phyloP scores from a whole-genome alignment of 2,329 filamentous ascomycete genomes.

The Epichloe sp. region DNA sequence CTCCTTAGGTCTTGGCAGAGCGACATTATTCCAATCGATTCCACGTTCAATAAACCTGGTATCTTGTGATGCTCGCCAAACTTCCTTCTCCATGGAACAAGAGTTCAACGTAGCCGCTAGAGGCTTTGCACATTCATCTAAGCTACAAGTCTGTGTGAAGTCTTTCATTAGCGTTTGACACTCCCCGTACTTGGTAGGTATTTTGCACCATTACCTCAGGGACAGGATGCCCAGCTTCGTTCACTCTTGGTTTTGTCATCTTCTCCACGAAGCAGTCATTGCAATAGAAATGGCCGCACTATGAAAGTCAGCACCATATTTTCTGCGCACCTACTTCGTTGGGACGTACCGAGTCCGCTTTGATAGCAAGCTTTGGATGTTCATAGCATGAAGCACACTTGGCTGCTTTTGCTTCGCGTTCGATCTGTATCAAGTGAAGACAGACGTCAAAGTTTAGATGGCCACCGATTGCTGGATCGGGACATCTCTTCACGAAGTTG shows the following conservation, averaged over 20 bases:
- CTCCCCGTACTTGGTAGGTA: not conserved
- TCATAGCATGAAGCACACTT: constrained; percentile 8
- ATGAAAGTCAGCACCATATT: constrained; percentile 5
- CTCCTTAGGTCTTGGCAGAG: not conserved
- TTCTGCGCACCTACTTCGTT: not conserved
- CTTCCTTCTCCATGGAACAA: not conserved
- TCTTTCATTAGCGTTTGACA: not conserved
- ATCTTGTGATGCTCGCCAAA: not conserved
- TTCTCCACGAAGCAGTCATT: constrained; percentile 6
- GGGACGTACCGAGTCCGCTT: not conserved
- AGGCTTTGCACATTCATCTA: not conserved
- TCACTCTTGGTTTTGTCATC: not conserved
- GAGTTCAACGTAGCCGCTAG: not conserved
- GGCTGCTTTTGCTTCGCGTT: not conserved
- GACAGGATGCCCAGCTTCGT: not conserved
- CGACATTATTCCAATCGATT: constrained; percentile 9
- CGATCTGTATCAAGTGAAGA: constrained; percentile 7
- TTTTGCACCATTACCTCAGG: not conserved
- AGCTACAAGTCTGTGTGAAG: not conserved
- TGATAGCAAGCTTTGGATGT: not conserved
- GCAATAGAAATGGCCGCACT: constrained; percentile 25
- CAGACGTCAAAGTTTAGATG: constrained; percentile 9
- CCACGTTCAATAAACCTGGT: constrained; percentile 9
- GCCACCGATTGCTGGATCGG: constrained; percentile 9
- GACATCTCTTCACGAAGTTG: not conserved